Evolutionary conservation across 441 rosid genomes (phyloP), one percentile per base, ranked within the genome.

Genomic region (Erodium trifolium): DNA sequence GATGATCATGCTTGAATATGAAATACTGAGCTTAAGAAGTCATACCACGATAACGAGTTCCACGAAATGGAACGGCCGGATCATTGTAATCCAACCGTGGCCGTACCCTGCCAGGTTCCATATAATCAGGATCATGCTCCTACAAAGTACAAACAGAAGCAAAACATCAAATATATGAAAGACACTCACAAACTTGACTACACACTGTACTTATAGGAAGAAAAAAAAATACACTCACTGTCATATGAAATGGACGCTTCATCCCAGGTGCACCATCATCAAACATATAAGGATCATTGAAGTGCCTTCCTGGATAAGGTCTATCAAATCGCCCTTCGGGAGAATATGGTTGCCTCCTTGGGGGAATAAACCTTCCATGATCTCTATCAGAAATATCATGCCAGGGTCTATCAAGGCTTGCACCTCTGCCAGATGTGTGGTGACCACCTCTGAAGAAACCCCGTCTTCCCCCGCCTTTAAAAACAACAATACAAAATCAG

Each of bases 201-300:
- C 37, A 39, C 23, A 8, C 7, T 7, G n/a, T 13, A 41, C 13
- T 12, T 16, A 49, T 63, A 13, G 35, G 47, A 3, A 13, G 35
- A 37, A 3, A 41, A 7, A 17, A 66, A 3, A 18, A 11, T 63
- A 6, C 12, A 67, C 78, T 75, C 66, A 85, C 92, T 49, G 76
- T 78, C 79, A 76, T 72, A 67, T 82, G 75, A 74, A 79, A 82
- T 29, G 88, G 85, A 68, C 92, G 74, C 79, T 85, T 87, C 71
- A 76, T 71, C 49, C 87, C 87, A 71, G 66, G 84, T 34, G 80
- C 68, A 59, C 68, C 63, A 63, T 81, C 87, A 65, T 78, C 79
- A 70, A 81, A 78, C 57, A 67, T 72, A 71, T 81, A 81, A 59
- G 86, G 81, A 16, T 85, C 82, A 41, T 83, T 86, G 67, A 78